Percentiles rank a stretch among this genome's conserved stretches.
Conservation (phyloP, 306 rosid species). For the Pyrus betulifolia region DNA sequence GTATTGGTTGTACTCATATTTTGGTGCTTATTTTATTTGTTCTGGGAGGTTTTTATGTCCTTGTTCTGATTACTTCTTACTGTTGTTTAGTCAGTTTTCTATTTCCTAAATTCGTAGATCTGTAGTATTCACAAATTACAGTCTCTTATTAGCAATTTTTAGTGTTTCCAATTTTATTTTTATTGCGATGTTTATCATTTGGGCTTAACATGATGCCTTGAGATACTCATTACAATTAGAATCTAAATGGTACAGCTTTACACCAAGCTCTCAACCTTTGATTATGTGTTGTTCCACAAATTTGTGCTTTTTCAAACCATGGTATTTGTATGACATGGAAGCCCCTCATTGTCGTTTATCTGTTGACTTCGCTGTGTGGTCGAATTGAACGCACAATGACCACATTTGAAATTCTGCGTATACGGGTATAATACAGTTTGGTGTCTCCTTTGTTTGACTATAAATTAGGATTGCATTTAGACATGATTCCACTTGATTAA, state of each 20-base stretch:
- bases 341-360: neutral
- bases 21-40: neutral
- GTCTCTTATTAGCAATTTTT: neutral
- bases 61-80: neutral
- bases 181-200: neutral
- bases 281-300: neutral
- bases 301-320: neutral
- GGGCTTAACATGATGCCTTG: neutral
- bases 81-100: neutral
- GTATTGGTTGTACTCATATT: neutral
- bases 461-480: neutral
- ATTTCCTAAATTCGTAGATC: neutral
- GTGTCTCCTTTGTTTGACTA: neutral
- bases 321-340: neutral
- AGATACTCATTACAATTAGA: too few species aligned
- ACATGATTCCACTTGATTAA: neutral
- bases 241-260: neutral
- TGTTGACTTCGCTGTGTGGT: neutral
- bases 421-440: neutral
- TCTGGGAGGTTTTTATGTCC: neutral
- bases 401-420: neutral
- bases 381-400: neutral
- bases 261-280: neutral
- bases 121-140: neutral
- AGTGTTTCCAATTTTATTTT: neutral